Evolutionary conservation across 1,284 basidiomycete species (phyloP), one percentile per base, ranked within the genome.

Genomic region (Cutaneotrichosporon sp.): DNA sequence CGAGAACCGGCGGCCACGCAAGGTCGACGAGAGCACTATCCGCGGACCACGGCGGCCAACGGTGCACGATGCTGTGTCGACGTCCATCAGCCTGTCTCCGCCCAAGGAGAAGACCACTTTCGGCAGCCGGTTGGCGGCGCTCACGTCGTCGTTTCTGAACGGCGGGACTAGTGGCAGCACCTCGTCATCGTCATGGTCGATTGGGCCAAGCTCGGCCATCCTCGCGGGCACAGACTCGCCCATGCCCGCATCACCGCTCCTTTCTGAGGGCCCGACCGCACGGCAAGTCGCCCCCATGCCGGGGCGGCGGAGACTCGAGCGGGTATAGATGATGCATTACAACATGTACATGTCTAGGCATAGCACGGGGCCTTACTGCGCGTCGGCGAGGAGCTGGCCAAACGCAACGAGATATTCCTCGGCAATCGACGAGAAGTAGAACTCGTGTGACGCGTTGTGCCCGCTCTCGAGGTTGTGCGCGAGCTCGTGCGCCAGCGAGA

Each of bases 391-490:
- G 7, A 54, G 33, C 52, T 59, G 38, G 24, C 33, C 58, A 42
- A 59, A 54, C 4, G 45, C 43, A 18, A 54, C 18, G 11, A 59
- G 43, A 65, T 82, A 83, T 66, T 83, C 84, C 77, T 97, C 92
- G 64, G 90, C 90, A 22, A 97, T 90, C 7, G 89, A 87, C 33
- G 91, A 92, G 72, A 97, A 95, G 78, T 93, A 97, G 77, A 95
- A 97, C 69, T 94, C 91, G 72, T 95, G 92, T 73, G 81, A 71
- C 1, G 80, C 70, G 65, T 83, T 82, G 66, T 84, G 83, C 11
- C 70, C 72, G 8, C 69, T 68, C 62, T 78, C 76, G 25, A 77
- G 68, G 58, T 76, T 77, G 57, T 77, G 75, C 7, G 75, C 75
- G 0, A 77, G 65, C 53, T 77, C 74, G 76, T 98, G 95, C 0